Percentiles rank a stretch among this genome's conserved stretches.
Conservation (phyloP, 2,329 filamentous ascomycete species). For the Diaporthe australafricana region DNA sequence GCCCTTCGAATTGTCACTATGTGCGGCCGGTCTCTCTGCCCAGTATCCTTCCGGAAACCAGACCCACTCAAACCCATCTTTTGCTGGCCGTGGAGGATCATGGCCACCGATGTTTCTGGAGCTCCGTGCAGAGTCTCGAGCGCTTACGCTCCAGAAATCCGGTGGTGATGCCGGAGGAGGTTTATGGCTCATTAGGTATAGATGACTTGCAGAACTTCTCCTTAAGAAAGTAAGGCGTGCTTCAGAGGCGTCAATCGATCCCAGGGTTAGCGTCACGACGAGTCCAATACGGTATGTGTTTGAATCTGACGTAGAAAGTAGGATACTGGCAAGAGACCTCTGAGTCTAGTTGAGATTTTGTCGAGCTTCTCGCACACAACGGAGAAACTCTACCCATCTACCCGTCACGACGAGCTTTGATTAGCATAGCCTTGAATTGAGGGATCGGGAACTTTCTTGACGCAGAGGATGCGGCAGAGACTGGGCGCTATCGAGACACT, state of each 20-base stretch:
- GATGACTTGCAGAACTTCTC: no score
- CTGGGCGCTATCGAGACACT: neutral
- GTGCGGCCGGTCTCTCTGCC: constrained; percentile 62
- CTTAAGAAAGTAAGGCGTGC: neutral
- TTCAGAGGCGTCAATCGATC: neutral
- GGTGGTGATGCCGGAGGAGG: constrained; percentile 36
- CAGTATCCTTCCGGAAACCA: constrained; percentile 73
- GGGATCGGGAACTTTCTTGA: neutral
- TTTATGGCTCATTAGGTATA: constrained; percentile 28
- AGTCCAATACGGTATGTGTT: neutral
- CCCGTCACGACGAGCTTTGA: neutral
- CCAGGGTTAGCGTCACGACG: neutral
- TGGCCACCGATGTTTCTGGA: constrained; percentile 40
- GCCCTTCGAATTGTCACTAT: constrained; percentile 10
- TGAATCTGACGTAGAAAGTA: no score
- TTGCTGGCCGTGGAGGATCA: constrained; percentile 67
- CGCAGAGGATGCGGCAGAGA: neutral
- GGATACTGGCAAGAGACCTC: no score
- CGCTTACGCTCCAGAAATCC: constrained; percentile 14
- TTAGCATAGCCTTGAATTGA: neutral
- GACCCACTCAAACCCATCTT: constrained; percentile 69
- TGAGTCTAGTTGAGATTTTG: neutral
- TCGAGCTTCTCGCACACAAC: neutral
- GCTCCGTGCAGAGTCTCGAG: neutral
- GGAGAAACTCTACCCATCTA: neutral